These are phyloP conservation scores for Aureobasidium sp. DNA, from an alignment of 2,329 filamentous ascomycete genomes.

Conservation along the genomic window DNA sequence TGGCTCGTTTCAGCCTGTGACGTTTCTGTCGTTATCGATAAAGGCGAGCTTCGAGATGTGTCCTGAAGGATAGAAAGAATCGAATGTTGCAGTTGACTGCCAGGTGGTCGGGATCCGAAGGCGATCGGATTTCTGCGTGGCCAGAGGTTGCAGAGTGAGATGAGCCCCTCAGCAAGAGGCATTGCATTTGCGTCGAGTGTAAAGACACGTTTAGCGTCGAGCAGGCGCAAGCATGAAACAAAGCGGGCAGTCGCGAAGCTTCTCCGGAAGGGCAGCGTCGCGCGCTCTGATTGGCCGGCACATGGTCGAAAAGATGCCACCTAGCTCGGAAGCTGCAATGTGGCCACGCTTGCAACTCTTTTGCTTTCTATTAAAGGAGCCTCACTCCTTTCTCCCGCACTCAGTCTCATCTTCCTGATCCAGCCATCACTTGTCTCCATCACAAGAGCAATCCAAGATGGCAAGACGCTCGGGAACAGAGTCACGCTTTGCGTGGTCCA, in stretches of 20 bases:
- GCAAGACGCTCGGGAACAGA: conserved; percentile 19
- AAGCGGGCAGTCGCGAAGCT: conserved; percentile 3
- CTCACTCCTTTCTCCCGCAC: background rate
- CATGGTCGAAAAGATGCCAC: background rate
- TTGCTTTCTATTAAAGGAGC: conserved; percentile 14
- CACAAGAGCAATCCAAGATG: conserved; percentile 16
- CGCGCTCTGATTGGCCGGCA: background rate
- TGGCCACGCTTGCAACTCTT: background rate
- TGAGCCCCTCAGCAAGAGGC: background rate
- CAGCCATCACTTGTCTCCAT: background rate
- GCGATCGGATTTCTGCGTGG: background rate
- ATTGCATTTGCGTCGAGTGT: background rate
- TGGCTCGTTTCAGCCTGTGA: background rate
- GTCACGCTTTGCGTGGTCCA: conserved; percentile 54
- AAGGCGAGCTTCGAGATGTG: background rate
- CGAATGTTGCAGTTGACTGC: too few species aligned
- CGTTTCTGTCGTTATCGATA: too few species aligned
- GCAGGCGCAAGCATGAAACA: conserved; percentile 6
- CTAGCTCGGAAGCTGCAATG: background rate
- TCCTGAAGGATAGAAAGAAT: background rate
- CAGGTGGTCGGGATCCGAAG: too few species aligned
- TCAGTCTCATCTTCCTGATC: conserved; percentile 1
- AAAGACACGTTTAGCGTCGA: conserved; percentile 10
- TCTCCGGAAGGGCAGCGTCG: background rate
- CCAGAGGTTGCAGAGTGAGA: background rate